Base-by-base conservation (phyloP, 331 rosid genomes). In the Rhamnella rubrinervis region DNA sequence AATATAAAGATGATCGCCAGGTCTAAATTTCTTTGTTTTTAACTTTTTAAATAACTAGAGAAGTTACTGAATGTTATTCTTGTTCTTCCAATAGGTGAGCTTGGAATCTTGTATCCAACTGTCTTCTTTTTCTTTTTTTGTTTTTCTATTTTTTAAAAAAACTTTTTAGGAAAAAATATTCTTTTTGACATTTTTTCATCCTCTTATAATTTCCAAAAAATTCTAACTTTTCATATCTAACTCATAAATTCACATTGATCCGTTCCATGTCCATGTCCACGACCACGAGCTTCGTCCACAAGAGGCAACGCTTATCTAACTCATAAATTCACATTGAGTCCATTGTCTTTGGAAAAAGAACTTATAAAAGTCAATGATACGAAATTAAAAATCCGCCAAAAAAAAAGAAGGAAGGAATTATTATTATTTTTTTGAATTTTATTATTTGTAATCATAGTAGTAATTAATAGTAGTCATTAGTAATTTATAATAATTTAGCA, bases 21-120 rank as follows among this genome's bases (percentile, higher is more conserved):
- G 35, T 31, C 35, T 31, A 31, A 31, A 3, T 26, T 31, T 68
- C 23, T 3, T 10, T 31, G 5, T n/a, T 68, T 57, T 19, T n/a
- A 55, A 28, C 0, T 0, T 44, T 14, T 31, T 31, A 31, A 31
- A 31, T 31, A 44, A 44, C 1, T 14, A 10, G 3, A 6, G 21
- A 9, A 56, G 55, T 40, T 37, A 35, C 51, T 61, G 16, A 15
- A 51, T 21, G 35, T 25, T 55, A 53, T 70, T 40, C 62, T 63
- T 71, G 8, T 37, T 46, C 61, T 40, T 12, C 70, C n/a, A 67
- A 10, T 13, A 37, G 11, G 47, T 61, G 60, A 73, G 58, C 70
- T 38, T 63, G 47, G 63, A 75, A 73, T 76, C 60, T 69, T 73
- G 55, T 65, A 58, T 66, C 66, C 77, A 65, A 63, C 52, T n/a